Percentiles rank a stretch among this genome's conserved stretches.
Conservation (phyloP, 2,329 filamentous ascomycete genomes). For the Verticillium nubilum region DNA sequence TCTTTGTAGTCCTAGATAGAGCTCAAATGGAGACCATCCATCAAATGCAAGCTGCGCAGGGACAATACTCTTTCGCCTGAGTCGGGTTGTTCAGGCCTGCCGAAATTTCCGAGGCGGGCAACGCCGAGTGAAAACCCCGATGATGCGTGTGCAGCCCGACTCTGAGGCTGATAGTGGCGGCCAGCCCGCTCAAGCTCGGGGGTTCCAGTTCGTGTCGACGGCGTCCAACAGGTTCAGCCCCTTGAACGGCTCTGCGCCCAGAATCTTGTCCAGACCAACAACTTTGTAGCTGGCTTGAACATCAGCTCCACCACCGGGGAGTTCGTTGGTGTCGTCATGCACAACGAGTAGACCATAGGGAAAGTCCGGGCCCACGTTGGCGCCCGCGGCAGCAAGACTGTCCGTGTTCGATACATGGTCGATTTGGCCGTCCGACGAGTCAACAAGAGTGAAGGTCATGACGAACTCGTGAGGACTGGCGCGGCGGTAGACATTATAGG, state of each 20-base stretch:
- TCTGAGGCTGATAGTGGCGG: background rate
- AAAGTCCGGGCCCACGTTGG: slow-evolving; percentile 33
- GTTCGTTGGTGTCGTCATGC: slow-evolving; percentile 49
- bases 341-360: slow-evolving; percentile 41
- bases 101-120: background rate
- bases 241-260: slow-evolving; percentile 22
- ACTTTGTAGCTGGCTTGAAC: slow-evolving; percentile 46
- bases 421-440: slow-evolving; percentile 32
- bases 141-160: background rate
- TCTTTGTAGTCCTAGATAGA: too few relatives aligned
- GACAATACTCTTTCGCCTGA: background rate
- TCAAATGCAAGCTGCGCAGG: background rate
- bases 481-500: slow-evolving; percentile 45
- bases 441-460: slow-evolving; percentile 40
- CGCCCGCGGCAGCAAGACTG: slow-evolving; percentile 41
- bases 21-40: too few relatives aligned
- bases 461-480: slow-evolving; percentile 43
- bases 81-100: background rate
- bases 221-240: slow-evolving; percentile 24
- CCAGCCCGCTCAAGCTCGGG: slow-evolving; percentile 15
- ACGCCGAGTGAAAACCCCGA: background rate
- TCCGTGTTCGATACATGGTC: slow-evolving; percentile 50
- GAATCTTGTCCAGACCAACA: slow-evolving; percentile 32
- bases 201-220: slow-evolving; percentile 33
- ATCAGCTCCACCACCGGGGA: slow-evolving; percentile 37